A percentile compares a stretch with the other conserved stretches of the same genome.
phyloP scores from a whole-genome alignment of 2,329 filamentous ascomycete genomes.

The Myriosclerotinia scirpicola region DNA sequence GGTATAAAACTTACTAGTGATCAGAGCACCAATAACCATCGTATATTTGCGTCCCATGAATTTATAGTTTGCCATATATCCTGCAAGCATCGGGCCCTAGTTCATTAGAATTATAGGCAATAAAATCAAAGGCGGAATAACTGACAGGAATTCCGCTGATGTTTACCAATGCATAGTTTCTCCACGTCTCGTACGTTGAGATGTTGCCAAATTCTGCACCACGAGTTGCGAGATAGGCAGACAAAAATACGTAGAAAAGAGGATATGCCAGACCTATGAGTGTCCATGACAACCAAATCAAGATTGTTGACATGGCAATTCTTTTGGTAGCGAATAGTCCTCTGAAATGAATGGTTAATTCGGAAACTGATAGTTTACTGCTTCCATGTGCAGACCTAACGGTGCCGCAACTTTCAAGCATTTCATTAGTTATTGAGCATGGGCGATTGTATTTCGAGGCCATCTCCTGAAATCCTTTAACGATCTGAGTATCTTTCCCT shows the following conservation, averaged over 20 bases:
- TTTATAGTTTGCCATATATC: constrained; percentile 59
- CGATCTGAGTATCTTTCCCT: constrained; percentile 52
- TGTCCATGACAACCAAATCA: constrained; percentile 70
- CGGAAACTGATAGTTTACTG: constrained; percentile 40
- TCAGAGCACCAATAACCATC: constrained; percentile 63
- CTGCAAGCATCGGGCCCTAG: constrained; percentile 65
- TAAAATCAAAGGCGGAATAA: background rate
- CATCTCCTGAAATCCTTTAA: constrained; percentile 50
- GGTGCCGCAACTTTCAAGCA: constrained; percentile 48
- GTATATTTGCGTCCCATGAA: constrained; percentile 63
- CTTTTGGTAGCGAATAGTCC: constrained; percentile 64
- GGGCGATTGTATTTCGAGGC: constrained; percentile 53
- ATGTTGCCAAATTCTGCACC: constrained; percentile 57
- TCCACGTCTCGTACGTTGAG: constrained; percentile 60
- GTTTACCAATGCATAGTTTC: constrained; percentile 71
- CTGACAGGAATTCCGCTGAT: constrained; percentile 58
- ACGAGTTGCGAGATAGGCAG: constrained; percentile 59
- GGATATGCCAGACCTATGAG: constrained; percentile 72
- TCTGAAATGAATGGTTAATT: constrained; percentile 54
- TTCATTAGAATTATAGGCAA: constrained; percentile 17
- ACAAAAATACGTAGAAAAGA: constrained; percentile 73
- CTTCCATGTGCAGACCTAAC: constrained; percentile 38
- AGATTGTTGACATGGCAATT: constrained; percentile 58
- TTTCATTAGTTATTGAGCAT: constrained; percentile 52
- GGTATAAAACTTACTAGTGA: constrained; percentile 46